phyloP scores from a whole-genome alignment of 2,329 filamentous ascomycete species.

The Aspergillus unguis region DNA sequence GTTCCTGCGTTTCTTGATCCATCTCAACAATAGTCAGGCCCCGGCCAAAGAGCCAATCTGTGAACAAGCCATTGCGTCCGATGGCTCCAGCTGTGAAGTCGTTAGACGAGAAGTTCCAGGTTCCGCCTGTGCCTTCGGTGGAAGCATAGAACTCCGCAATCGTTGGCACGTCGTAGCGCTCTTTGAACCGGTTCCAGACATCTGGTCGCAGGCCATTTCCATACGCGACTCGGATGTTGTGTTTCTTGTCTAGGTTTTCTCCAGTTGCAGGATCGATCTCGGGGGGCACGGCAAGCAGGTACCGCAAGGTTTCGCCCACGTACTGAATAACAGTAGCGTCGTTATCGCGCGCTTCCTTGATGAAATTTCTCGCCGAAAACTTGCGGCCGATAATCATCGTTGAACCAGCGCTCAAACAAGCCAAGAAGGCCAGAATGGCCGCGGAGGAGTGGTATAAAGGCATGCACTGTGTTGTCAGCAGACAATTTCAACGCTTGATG shows the following conservation, averaged over 20 bases:
- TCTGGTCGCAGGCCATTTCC: conserved; percentile 84
- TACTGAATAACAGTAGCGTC: conserved; percentile 78
- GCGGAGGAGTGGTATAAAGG: conserved; percentile 85
- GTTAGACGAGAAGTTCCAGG: conserved; percentile 72
- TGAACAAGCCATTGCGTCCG: conserved; percentile 66
- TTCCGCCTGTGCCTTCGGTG: conserved; percentile 67
- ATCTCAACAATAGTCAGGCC: conserved; percentile 62
- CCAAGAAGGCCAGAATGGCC: conserved; percentile 63
- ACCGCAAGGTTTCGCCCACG: conserved; percentile 82
- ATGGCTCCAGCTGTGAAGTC: conserved; percentile 73
- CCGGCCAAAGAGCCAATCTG: conserved; percentile 52
- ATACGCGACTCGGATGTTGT: conserved; percentile 71
- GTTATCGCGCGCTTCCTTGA: conserved; percentile 68
- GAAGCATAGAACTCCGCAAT: conserved; percentile 79
- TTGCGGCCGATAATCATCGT: conserved; percentile 71
- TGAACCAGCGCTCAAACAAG: conserved; percentile 58
- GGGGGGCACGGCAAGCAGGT: conserved; percentile 66
- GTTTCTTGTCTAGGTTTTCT: conserved; percentile 66
- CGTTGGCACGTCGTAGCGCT: conserved; percentile 70
- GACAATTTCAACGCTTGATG: neutral
- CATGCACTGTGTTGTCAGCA: conserved; percentile 61
- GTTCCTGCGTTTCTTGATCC: conserved; percentile 67
- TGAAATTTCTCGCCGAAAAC: conserved; percentile 75
- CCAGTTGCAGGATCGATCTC: conserved; percentile 62
- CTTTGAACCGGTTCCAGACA: conserved; percentile 79